Base-by-base conservation (phyloP, 2,329 filamentous ascomycete species). In the Fusarium torreyae region DNA sequence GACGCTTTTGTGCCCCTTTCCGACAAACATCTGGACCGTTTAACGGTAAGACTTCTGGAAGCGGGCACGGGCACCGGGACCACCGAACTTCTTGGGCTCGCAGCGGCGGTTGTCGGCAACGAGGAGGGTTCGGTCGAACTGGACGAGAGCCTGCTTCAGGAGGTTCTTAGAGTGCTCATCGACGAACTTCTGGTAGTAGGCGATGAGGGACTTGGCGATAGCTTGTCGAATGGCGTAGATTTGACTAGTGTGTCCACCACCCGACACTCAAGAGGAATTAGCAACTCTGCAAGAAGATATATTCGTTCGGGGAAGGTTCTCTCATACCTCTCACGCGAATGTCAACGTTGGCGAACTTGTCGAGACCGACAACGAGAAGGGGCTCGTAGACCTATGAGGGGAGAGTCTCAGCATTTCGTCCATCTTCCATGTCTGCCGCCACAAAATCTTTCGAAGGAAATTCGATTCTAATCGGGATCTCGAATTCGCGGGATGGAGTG, bases 31-130 rank as follows among this genome's bases (percentile, higher is more conserved):
- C 50, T 48, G 63, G 53, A 64, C 66, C 72, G 72, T 78, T 94
- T 95, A 97, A 94, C 94, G 94, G 91, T 98, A 97, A 77, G 94
- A 97, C 89, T 98, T 98, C 89, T 98, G 95, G 94, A 94, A 98
- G 83, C 94, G 92, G 81, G 95, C 88, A 82, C 95, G 92, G 82
- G 96, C 95, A 90, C 95, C 95, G 79, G 90, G 92, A 93, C 92
- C 93, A 83, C 91, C 91, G 82, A 94, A 93, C 89, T 98, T 98
- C 94, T 98, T 98, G 87, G 95, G 95, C 90, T 99, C 96, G 86
- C 94, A 96, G 79, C 96, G 93, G 85, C 96, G 92, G 92, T 97
- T 98, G 87, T 99, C 96, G 85, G 96, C 96, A 80, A 99, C 96
- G 81, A 99, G 92, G 76, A 99, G 92, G 82, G 94, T 97, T 81